Percentiles rank a stretch among this genome's conserved stretches.
Conservation (phyloP, 2,329 filamentous ascomycete genomes). For the Neofusicoccum kwambonambiense region DNA sequence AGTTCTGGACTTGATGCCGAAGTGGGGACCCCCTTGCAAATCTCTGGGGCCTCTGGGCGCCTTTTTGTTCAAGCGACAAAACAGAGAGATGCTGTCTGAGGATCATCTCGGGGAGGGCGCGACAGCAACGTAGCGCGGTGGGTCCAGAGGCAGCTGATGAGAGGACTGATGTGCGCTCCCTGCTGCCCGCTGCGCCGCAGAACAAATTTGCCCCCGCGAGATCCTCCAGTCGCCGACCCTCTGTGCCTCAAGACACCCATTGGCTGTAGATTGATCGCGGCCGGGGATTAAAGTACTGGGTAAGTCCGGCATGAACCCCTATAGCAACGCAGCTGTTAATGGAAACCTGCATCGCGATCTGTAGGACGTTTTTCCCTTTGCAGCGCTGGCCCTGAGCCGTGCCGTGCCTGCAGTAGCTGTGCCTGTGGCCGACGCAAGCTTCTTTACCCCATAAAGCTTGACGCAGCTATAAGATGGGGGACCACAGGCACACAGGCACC, state of each 20-base stretch:
- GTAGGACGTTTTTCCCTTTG: background rate
- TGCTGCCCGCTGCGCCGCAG: background rate
- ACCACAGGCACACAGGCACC: too few relatives aligned
- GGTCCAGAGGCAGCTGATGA: background rate
- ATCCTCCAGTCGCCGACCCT: background rate
- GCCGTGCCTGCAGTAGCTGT: background rate
- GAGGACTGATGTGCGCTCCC: background rate
- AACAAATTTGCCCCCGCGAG: background rate
- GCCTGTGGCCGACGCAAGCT: background rate
- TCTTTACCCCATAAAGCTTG: background rate
- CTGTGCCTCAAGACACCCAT: background rate
- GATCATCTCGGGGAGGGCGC: background rate
- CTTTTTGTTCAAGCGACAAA: too few relatives aligned
- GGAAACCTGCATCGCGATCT: background rate
- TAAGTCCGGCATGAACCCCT: background rate
- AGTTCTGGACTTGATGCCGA: background rate
- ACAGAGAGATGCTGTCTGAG: background rate
- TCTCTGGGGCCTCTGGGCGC: background rate
- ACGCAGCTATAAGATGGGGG: background rate
- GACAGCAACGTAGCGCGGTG: background rate
- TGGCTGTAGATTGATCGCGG: background rate
- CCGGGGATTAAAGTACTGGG: background rate
- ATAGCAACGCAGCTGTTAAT: background rate
- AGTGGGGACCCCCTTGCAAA: background rate
- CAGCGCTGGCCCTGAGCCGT: too few relatives aligned